A percentile compares a stretch with the other conserved stretches of the same genome.
Conservation (phyloP, 257 asterid genomes). For the Forsythia suspensa region DNA sequence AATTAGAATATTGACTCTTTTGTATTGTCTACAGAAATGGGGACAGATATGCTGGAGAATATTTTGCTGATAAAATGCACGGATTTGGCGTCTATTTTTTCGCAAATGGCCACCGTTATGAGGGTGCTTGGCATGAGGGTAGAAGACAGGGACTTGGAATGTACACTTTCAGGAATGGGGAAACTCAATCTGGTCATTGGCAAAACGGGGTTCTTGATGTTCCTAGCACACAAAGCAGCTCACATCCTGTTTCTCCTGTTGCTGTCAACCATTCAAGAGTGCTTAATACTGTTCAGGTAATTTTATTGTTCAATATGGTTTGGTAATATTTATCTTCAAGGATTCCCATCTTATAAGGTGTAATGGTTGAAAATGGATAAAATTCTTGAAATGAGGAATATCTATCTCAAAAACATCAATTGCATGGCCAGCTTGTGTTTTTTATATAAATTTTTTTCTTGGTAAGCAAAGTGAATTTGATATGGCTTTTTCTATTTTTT, state of each 20-base stretch:
- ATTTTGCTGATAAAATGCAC: constrained; percentile 90
- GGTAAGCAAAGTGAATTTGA: background rate
- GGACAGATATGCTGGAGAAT: constrained; percentile 86
- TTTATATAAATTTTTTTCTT: background rate
- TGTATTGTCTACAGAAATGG: constrained; percentile 58
- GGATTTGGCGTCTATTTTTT: constrained; percentile 82
- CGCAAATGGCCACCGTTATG: constrained; percentile 81
- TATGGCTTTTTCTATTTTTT: background rate
- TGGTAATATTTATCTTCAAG: too few species aligned
- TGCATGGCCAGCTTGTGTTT: too few species aligned
- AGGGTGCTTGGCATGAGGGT: constrained; percentile 97
- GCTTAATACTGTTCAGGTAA: constrained; percentile 84
- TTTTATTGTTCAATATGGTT: background rate
- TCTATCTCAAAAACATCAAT: background rate
- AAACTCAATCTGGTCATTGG: constrained; percentile 92
- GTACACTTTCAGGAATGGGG: constrained; percentile 82
- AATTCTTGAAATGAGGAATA: background rate
- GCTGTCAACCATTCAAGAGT: constrained; percentile 87
- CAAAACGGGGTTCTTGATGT: constrained; percentile 81
- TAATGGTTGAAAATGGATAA: background rate
- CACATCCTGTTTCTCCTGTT: constrained; percentile 70
- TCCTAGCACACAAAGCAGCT: constrained; percentile 74
- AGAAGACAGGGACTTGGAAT: constrained; percentile 85
- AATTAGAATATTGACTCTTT: constrained; percentile 7
- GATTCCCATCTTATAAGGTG: background rate